Conservation (phyloP, 352 stramenopile genomes). For the Pythium periplocum region DNA sequence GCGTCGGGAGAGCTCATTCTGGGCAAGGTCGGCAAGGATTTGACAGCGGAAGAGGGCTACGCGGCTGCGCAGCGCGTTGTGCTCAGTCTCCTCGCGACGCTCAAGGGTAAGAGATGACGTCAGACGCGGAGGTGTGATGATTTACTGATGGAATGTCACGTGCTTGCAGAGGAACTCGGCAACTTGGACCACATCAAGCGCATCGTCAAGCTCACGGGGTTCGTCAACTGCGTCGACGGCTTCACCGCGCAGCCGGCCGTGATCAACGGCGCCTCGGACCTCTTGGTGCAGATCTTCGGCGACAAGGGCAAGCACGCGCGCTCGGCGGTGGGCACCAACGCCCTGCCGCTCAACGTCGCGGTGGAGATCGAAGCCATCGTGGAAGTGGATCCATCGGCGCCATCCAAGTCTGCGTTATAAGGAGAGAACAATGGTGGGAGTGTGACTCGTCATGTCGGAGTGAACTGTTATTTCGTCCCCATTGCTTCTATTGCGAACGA, state of each 20-base stretch:
- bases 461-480: no score
- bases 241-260: slow-evolving; percentile 85
- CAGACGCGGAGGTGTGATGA: slow-evolving; percentile 1
- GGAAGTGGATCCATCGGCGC: slow-evolving; percentile 60
- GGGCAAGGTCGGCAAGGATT: slow-evolving; percentile 77
- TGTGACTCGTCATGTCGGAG: background rate
- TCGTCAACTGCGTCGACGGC: slow-evolving; percentile 88
- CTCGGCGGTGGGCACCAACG: slow-evolving; percentile 92
- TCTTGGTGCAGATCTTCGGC: slow-evolving; percentile 75
- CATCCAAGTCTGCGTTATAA: slow-evolving; percentile 19
- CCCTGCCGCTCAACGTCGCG: slow-evolving; percentile 89
- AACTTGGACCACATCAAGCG: slow-evolving; percentile 87
- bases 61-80: slow-evolving; percentile 71
- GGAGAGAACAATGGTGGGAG: background rate
- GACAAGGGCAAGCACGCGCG: slow-evolving; percentile 73
- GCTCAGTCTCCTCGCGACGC: slow-evolving; percentile 81
- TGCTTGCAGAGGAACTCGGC: slow-evolving; percentile 41
- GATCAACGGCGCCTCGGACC: slow-evolving; percentile 91
- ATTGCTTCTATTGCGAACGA: no score
- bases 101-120: slow-evolving; percentile 51
- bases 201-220: slow-evolving; percentile 92
- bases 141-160: background rate
- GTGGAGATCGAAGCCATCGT: slow-evolving; percentile 96
- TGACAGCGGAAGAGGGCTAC: slow-evolving; percentile 83
- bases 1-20: slow-evolving; percentile 53